phyloP scores from a whole-genome alignment of 2,329 filamentous ascomycete genomes.

The Stemphylium vesicarium region DNA sequence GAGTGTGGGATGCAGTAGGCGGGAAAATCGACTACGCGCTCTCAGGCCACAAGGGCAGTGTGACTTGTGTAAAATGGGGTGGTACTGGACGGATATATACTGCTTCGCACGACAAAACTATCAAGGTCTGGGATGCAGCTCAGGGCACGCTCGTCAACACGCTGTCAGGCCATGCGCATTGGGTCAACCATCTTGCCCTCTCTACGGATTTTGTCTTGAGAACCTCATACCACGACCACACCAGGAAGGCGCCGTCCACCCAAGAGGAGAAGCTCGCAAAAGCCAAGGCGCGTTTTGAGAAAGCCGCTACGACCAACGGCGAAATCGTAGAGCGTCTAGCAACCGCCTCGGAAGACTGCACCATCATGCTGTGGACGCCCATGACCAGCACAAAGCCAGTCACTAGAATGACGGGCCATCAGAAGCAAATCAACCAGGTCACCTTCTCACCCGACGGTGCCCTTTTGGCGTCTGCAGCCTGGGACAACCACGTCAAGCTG shows the following conservation, averaged over 20 bases:
- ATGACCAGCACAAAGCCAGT: constrained; percentile 78
- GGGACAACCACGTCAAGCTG: constrained; percentile 93
- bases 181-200: constrained; percentile 93
- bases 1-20: constrained; percentile 83
- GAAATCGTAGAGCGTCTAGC: constrained; percentile 83
- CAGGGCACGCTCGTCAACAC: constrained; percentile 82
- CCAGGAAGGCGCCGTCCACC: constrained; percentile 69
- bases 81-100: constrained; percentile 69
- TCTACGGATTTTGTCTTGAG: constrained; percentile 90
- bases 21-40: constrained; percentile 81
- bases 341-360: constrained; percentile 93
- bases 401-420: constrained; percentile 87
- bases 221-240: constrained; percentile 85
- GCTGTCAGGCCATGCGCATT: constrained; percentile 83
- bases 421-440: constrained; percentile 96
- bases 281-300: constrained; percentile 83
- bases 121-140: constrained; percentile 86
- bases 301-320: constrained; percentile 78
- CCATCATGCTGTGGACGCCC: constrained; percentile 95
- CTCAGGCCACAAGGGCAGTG: constrained; percentile 85
- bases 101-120: constrained; percentile 83
- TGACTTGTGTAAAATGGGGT: constrained; percentile 93
- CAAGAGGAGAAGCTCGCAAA: constrained; percentile 74
- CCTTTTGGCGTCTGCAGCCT: constrained; percentile 85
- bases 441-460: constrained; percentile 90